Evolutionary conservation across 2,329 filamentous ascomycete genomes (phyloP).

Genomic region (Diaporthe capsici): DNA sequence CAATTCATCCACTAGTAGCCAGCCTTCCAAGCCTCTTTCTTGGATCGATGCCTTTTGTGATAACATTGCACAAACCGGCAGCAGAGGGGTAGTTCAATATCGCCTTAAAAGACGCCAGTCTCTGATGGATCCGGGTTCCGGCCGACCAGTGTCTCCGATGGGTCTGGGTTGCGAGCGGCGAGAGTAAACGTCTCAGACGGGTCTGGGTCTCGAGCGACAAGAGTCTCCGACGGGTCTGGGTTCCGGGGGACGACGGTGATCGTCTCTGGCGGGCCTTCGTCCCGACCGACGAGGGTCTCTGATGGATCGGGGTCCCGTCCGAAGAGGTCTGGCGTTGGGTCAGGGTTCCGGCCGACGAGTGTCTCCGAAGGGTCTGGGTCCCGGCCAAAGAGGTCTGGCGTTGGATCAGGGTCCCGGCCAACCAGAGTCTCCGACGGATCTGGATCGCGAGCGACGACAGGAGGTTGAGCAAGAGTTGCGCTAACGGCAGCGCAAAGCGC

Average conservation of each 20-base stretch:
- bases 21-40: not conserved
- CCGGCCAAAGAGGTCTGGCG: not conserved
- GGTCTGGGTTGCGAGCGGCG: not conserved
- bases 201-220: not conserved
- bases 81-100: too few relatives aligned
- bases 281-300: not conserved
- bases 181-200: not conserved
- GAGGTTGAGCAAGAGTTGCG: slow-evolving; percentile 1
- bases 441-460: not conserved
- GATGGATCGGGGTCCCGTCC: not conserved
- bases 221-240: not conserved
- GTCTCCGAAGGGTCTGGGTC: not conserved
- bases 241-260: not conserved
- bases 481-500: not conserved
- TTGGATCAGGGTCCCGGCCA: not conserved
- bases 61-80: too few relatives aligned
- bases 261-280: not conserved
- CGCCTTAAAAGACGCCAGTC: not conserved
- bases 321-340: not conserved
- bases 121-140: not conserved
- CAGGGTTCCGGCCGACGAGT: not conserved
- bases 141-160: not conserved
- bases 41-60: not conserved
- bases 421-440: not conserved
- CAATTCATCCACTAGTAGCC: not conserved